Conservation (phyloP, 2,329 filamentous ascomycete genomes). For the Ophiostoma australiae region DNA sequence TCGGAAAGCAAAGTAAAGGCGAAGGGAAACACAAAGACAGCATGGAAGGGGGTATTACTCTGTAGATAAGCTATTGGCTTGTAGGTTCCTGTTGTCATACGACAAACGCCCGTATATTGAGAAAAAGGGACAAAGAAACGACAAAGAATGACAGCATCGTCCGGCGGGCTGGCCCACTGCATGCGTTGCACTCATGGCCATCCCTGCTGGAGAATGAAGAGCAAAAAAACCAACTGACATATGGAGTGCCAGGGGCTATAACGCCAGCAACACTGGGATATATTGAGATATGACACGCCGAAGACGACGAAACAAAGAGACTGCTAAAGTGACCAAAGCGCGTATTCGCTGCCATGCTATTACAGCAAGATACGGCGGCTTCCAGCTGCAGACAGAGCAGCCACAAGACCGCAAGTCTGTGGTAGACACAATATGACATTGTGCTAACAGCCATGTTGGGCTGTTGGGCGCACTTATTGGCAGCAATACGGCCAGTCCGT, state of each 20-base stretch:
- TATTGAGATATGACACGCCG: neutral
- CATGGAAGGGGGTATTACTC: too few species aligned
- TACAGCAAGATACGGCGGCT: neutral
- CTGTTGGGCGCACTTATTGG: neutral
- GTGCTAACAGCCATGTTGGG: neutral
- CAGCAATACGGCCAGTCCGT: neutral
- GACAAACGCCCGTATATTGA: neutral
- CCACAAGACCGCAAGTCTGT: neutral
- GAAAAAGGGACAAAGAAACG: neutral
- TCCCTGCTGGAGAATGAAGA: neutral
- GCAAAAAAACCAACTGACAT: neutral
- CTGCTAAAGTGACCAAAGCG: neutral
- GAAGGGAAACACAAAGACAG: too few species aligned
- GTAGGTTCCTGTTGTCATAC: too few species aligned
- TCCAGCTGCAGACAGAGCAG: neutral
- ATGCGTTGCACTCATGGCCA: neutral
- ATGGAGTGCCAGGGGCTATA: neutral
- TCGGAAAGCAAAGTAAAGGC: neutral
- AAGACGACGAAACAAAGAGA: neutral
- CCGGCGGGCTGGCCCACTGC: neutral
- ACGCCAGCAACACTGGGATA: neutral
- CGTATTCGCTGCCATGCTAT: neutral
- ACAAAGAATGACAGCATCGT: neutral
- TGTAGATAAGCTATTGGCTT: too few species aligned
- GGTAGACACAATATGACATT: neutral